Conservation (phyloP, 495 filamentous ascomycete species). For the Schizothecium vesticola region DNA sequence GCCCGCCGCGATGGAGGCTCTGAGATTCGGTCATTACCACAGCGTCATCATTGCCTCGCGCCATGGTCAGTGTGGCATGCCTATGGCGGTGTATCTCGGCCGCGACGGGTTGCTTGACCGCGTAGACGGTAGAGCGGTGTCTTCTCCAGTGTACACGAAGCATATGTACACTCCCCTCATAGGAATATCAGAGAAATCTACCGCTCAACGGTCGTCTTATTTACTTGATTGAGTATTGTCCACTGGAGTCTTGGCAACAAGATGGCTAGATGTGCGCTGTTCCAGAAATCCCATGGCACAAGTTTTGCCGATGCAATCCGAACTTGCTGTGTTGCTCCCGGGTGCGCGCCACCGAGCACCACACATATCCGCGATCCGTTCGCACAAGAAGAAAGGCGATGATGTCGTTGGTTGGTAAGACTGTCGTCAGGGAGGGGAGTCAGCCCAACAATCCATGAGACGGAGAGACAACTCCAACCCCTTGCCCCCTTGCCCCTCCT, state of each 20-base stretch:
- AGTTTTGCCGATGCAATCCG: conserved; percentile 9
- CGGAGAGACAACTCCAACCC: neutral
- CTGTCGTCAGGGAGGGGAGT: neutral
- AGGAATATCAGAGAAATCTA: neutral
- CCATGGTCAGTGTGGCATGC: too few relatives aligned
- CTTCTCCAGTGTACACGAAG: neutral
- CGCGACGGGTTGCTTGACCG: too few relatives aligned
- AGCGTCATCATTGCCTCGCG: neutral
- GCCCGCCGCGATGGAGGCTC: neutral
- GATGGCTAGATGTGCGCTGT: neutral
- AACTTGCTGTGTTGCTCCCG: neutral
- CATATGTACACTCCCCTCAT: neutral
- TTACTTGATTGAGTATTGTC: too few relatives aligned
- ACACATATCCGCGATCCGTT: neutral
- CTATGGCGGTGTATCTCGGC: too few relatives aligned
- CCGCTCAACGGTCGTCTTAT: neutral
- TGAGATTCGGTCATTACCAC: neutral
- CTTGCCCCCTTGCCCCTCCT: neutral
- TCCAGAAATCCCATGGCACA: neutral
- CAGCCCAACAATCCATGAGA: neutral
- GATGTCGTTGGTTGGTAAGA: conserved; percentile 4
- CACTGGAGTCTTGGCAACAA: too few relatives aligned
- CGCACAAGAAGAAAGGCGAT: neutral
- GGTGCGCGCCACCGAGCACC: too few relatives aligned
- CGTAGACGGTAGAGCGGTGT: neutral